Conservation (phyloP, 2,329 filamentous ascomycete genomes). For the Claviceps sp. region DNA sequence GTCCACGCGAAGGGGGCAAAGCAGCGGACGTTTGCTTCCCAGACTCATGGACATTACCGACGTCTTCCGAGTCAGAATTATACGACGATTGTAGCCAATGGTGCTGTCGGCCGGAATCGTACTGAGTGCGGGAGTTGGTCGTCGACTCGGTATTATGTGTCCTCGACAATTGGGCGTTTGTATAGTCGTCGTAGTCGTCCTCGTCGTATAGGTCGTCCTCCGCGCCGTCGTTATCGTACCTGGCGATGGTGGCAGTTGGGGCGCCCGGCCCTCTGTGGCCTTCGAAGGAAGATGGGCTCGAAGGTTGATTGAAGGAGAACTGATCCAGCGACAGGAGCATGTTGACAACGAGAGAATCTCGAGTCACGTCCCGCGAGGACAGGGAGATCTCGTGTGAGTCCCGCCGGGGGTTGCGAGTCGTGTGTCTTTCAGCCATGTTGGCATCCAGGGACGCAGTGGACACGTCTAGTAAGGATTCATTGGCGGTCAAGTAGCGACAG, state of each 20-base stretch:
- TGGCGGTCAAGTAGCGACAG: slow-evolving; percentile 5
- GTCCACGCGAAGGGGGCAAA: slow-evolving; percentile 32
- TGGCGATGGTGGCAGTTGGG: slow-evolving; percentile 11
- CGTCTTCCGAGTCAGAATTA: slow-evolving; percentile 44
- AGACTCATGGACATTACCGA: slow-evolving; percentile 37
- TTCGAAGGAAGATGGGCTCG: slow-evolving; percentile 2
- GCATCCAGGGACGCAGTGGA: slow-evolving; percentile 8
- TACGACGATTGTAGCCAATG: slow-evolving; percentile 35
- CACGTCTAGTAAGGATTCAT: slow-evolving; percentile 15
- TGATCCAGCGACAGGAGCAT: slow-evolving; percentile 90
- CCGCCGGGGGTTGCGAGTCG: slow-evolving; percentile 20
- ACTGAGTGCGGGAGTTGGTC: background rate
- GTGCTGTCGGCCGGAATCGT: slow-evolving; percentile 1
- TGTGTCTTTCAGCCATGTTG: slow-evolving; percentile 15
- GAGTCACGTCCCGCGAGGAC: slow-evolving; percentile 59
- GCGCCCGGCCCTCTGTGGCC: slow-evolving; percentile 6
- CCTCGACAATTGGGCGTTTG: slow-evolving; percentile 6
- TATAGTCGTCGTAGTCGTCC: background rate
- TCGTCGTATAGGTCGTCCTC: slow-evolving; percentile 1
- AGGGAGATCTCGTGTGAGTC: slow-evolving; percentile 82
- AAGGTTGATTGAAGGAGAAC: slow-evolving; percentile 44
- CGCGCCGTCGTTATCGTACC: background rate
- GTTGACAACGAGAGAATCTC: slow-evolving; percentile 88
- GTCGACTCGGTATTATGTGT: slow-evolving; percentile 8
- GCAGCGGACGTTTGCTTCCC: background rate